These are phyloP conservation scores for Lathyrus oleraceus DNA, from an alignment of 306 rosid species.

Conservation along the genomic window DNA sequence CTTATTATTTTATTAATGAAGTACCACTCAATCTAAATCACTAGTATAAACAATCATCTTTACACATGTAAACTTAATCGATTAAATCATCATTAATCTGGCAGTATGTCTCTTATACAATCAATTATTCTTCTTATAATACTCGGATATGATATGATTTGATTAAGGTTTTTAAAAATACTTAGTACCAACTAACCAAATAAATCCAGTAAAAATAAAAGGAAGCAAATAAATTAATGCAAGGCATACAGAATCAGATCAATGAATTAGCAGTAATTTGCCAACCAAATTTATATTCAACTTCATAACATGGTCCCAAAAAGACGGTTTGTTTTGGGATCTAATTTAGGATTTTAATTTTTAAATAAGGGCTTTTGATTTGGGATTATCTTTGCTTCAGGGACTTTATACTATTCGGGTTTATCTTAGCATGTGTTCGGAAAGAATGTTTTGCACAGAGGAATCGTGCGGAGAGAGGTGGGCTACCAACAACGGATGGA, in stretches of 20 bases:
- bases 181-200: neutral
- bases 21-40: neutral
- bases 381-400: neutral
- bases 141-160: neutral
- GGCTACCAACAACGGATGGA: neutral
- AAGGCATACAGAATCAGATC: neutral
- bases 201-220: too few relatives aligned
- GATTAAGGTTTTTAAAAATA: neutral
- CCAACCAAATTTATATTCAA: neutral
- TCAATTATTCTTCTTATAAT: neutral
- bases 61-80: neutral
- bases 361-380: neutral
- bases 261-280: neutral
- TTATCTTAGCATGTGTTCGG: neutral
- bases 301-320: neutral
- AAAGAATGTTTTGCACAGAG: neutral
- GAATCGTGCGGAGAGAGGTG: neutral
- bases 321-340: neutral
- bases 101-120: neutral
- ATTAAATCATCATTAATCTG: neutral
- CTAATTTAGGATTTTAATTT: neutral
- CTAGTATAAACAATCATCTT: neutral
- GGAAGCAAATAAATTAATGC: neutral
- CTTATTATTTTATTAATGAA: neutral
- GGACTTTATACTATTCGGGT: neutral